Evolutionary conservation across 2,329 filamentous ascomycete genomes (phyloP), one percentile per base, ranked within the genome.

Genomic region (Pezicula radicicola): DNA sequence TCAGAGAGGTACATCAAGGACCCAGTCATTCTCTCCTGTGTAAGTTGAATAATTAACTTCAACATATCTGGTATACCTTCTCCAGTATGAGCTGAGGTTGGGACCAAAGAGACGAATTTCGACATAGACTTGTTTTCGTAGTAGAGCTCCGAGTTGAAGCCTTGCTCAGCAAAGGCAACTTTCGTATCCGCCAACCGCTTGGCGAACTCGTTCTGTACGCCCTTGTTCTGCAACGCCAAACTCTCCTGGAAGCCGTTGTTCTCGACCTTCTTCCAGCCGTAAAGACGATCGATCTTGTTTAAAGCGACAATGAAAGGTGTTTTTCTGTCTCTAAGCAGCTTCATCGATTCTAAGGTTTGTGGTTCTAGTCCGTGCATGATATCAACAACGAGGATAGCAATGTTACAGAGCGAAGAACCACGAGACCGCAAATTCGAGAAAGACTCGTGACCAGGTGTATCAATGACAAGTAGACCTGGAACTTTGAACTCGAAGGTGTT

Each of bases 211-310:
- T 90, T 90, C 74, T 96, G 89, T 10, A 97, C 92, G 48, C 88
- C 87, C 75, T 93, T 94, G 76, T 85, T 95, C 75, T 99, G 94
- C 64, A 95, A 80, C 39, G 84, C 83, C 69, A 99, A 77, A 73
- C 88, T 93, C 70, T 97, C 93, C 66, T 91, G 85, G 82, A 99
- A 97, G 54, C 94, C 94, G 69, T 99, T 99, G 82, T 99, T 96
- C 66, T 94, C 91, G 55, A 97, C 91, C 76, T 93, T 91, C 79
- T 96, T 96, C 94, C 95, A 99, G 69, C 91, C 91, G 69, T 97
- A 99, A 15, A 99, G 85, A 83, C 94, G 91, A 83, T 99, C 94
- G 62, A 99, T 97, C 80, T 99, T 99, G 87, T 99, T 99, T 67
- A 99, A 79, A 1, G 95, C 95, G 39, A 99, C 95, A 62, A 99